Conservation (phyloP, 106 monocot genomes). For the Dendrobium huoshanense region DNA sequence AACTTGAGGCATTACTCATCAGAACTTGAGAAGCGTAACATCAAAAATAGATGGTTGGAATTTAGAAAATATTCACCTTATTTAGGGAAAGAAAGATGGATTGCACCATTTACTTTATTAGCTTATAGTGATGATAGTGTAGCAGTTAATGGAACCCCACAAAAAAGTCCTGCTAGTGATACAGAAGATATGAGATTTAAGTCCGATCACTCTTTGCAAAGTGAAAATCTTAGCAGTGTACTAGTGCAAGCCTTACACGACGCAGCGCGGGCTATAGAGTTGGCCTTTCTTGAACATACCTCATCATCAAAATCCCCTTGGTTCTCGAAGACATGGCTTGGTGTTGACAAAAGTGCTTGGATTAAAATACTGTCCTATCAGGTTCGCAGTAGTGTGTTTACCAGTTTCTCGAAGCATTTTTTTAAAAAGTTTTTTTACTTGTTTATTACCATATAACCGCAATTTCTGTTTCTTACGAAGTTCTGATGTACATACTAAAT, state of each 20-base stretch:
- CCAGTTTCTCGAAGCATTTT: background rate
- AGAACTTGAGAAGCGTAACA: conserved; percentile 13
- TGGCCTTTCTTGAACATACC: conserved; percentile 62
- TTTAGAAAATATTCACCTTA: conserved; percentile 16
- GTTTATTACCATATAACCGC: background rate
- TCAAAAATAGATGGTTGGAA: conserved; percentile 24
- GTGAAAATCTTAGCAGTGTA: conserved; percentile 50
- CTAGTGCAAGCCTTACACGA: conserved; percentile 86
- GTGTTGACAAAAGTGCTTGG: conserved; percentile 80
- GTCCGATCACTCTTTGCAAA: conserved; percentile 46
- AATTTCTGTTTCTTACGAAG: background rate
- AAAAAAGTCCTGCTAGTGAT: conserved; percentile 29
- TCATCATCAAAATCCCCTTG: conserved; percentile 58
- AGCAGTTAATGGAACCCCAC: conserved; percentile 42
- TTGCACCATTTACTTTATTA: conserved; percentile 13
- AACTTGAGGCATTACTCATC: conserved; percentile 18
- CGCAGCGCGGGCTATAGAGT: conserved; percentile 77
- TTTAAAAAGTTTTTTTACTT: background rate
- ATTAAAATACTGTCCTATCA: conserved; percentile 87
- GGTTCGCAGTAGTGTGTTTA: conserved; percentile 26
- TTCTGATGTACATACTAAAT: background rate
- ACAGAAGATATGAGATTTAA: conserved; percentile 48
- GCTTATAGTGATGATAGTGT: conserved; percentile 56
- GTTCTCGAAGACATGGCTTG: conserved; percentile 89
- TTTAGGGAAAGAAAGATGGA: conserved; percentile 22